Evolutionary conservation across 2,329 filamentous ascomycete genomes (phyloP), one percentile per base, ranked within the genome.

Genomic region (Pyrenochaeta sp.): DNA sequence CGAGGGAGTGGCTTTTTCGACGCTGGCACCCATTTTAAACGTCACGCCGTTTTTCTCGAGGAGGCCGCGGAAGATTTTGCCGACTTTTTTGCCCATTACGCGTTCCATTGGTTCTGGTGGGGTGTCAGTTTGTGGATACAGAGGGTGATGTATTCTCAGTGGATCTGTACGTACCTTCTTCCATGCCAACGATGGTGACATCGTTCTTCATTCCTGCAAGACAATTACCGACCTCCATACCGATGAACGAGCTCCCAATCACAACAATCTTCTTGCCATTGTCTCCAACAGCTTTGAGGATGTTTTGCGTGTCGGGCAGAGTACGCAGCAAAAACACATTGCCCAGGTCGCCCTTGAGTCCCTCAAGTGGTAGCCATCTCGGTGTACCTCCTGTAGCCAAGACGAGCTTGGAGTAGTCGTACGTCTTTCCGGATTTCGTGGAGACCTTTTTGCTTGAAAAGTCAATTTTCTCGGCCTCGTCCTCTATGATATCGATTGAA

Each of bases 191-290:
- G 27, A 97, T 84, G 6, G 88, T 88, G 11, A 99, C 91, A 7
- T 86, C 76, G 69, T 99, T 96, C 61, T 88, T 87, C 60, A 87
- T 88, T 30, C 82, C 74, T 0, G 88, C 86, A 0, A 95, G 75
- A 39, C 77, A 87, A 53, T 92, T 94, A 49, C 89, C 93, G n/a
- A 95, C 83, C 72, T 99, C 94, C 89, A 99, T 95, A 27, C 94
- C 94, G 65, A 99, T 99, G 72, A 99, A 99, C 1, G 90, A 96
- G 46, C 88, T 93, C 27, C 94, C 94, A 40, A 99, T 80, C 10
- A 99, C 80, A 32, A 96, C 90, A 55, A 99, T 85, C 72, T 96
- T 96, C 80, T 96, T 96, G 46, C 89, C 87, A 29, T 89, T 83
- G 20, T 82, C 76, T 6, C 90, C 90, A 32, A 96, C 88, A 6